Base-by-base conservation (phyloP, 2,329 filamentous ascomycete genomes). In the Tolypocladium album region DNA sequence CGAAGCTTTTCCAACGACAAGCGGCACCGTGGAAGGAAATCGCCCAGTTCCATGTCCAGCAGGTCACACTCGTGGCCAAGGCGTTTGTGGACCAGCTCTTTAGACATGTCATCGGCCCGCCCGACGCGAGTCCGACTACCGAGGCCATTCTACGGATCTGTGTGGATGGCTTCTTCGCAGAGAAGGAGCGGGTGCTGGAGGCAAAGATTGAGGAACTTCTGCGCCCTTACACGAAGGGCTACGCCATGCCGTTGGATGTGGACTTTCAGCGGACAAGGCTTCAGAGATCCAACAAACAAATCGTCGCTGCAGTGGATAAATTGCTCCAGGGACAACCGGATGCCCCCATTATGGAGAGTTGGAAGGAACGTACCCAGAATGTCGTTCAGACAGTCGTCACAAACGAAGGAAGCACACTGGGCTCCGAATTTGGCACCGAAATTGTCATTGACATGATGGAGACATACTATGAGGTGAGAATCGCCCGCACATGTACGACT, bases 361-460 rank as follows among this genome's bases (percentile, higher is more conserved):
- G 34, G 13, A 61, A 67, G 8, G 45, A 40, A 40, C 34, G n/a
- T 13, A 56, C 53, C 2, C 52, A 13, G 17, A 11, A 38, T 56
- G 50, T 53, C 58, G 3, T 56, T 20, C 1, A n/a, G 64, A 67
- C 17, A 58, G 57, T 2, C 62, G 62, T 45, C 3, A 22, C 42
- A 45, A 45, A 45, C 42, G 42, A 45, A 45, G 42, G 42, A 45
- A 45, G 42, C 42, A 12, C 42, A 11, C 20, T 2, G 22, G 42
- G 42, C 42, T 45, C 42, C 56, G 69, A 70, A 20, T 76, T 76
- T 57, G 74, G 71, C 0, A 74, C 71, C 0, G 69, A 74, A 0
- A 72, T 72, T 1, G 68, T 78, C 1, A 72, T 81, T 52, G 74
- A 81, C 55, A 76, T 75, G 62, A 76, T 78, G 67, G 62, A 74